Percentiles rank a stretch among this genome's conserved stretches.
phyloP scores from a whole-genome alignment of 2,329 filamentous ascomycete genomes.

The Ampelomyces quisqualis region DNA sequence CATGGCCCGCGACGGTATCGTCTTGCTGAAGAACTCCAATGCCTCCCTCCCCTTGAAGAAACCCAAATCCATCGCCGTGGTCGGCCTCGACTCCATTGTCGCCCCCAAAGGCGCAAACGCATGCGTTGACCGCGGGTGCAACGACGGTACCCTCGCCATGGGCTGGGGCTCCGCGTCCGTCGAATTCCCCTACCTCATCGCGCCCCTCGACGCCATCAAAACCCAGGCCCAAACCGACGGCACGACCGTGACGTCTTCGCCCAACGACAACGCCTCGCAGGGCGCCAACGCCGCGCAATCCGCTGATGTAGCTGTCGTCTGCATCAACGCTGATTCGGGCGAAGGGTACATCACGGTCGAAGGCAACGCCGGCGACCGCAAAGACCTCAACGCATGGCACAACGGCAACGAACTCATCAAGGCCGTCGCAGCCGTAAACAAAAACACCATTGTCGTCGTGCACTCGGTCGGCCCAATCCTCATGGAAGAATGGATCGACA shows the following conservation, averaged over 20 bases:
- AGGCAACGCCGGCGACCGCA: conserved; percentile 50
- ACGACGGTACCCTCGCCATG: conserved; percentile 65
- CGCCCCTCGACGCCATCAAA: conserved; percentile 47
- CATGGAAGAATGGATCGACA: conserved; percentile 40
- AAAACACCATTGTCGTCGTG: conserved; percentile 44
- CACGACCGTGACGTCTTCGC: conserved; percentile 43
- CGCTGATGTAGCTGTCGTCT: conserved; percentile 48
- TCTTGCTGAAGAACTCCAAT: conserved; percentile 62
- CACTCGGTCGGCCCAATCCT: conserved; percentile 43
- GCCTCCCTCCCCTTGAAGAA: conserved; percentile 69
- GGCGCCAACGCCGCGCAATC: conserved; percentile 43
- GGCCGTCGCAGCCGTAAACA: conserved; percentile 41
- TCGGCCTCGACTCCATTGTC: conserved; percentile 80
- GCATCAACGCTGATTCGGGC: conserved; percentile 52
- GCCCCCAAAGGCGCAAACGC: conserved; percentile 76
- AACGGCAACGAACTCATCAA: conserved; percentile 47
- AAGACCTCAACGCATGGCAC: conserved; percentile 51
- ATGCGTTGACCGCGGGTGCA: conserved; percentile 67
- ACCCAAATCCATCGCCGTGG: conserved; percentile 60
- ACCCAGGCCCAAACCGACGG: conserved; percentile 40
- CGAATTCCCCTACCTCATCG: conserved; percentile 48
- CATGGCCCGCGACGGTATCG: conserved; percentile 52
- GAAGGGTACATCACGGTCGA: conserved; percentile 54
- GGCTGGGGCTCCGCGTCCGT: conserved; percentile 65
- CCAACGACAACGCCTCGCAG: conserved; percentile 42